A percentile compares a stretch with the other conserved stretches of the same genome.
These are phyloP conservation scores for Hypholoma sublateritium DNA, from an alignment of 768 basidiomycete species.

Conservation along the genomic window DNA sequence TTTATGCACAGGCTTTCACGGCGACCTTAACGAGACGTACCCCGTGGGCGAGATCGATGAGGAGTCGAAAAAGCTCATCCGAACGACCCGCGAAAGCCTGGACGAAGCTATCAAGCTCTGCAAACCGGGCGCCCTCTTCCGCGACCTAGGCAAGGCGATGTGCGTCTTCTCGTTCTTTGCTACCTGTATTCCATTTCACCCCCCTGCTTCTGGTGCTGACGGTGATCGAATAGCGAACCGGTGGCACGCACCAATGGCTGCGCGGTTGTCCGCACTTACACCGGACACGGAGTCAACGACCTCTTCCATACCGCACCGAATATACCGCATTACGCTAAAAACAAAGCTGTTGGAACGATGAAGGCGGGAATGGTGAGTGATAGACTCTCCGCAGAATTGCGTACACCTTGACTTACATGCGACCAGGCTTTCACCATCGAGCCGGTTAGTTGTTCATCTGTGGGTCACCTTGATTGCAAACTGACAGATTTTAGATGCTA, in stretches of 20 bases:
- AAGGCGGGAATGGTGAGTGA: conserved; percentile 84
- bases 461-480: conserved; percentile 8
- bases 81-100: conserved; percentile 76
- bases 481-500: conserved; percentile 67
- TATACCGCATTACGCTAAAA: conserved; percentile 93
- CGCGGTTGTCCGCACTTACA: conserved; percentile 89
- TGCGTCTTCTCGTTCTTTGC: conserved; percentile 35
- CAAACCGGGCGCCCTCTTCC: conserved; percentile 90
- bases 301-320: conserved; percentile 87
- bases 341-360: conserved; percentile 91
- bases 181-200: background rate
- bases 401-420: background rate
- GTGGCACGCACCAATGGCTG: conserved; percentile 82
- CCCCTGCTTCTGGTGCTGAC: background rate
- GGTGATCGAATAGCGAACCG: conserved; percentile 62
- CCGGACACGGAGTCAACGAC: conserved; percentile 87
- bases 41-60: conserved; percentile 86
- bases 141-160: conserved; percentile 88
- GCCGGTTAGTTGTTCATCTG: conserved; percentile 44
- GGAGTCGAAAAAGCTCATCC: conserved; percentile 79
- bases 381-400: background rate
- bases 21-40: conserved; percentile 91
- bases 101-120: conserved; percentile 91
- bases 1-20: conserved; percentile 70
- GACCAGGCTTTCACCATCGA: conserved; percentile 72